Evolutionary conservation across 139 green algal species (phyloP), one percentile per base, ranked within the genome.

Genomic region (Chlamydomonas sp.): DNA sequence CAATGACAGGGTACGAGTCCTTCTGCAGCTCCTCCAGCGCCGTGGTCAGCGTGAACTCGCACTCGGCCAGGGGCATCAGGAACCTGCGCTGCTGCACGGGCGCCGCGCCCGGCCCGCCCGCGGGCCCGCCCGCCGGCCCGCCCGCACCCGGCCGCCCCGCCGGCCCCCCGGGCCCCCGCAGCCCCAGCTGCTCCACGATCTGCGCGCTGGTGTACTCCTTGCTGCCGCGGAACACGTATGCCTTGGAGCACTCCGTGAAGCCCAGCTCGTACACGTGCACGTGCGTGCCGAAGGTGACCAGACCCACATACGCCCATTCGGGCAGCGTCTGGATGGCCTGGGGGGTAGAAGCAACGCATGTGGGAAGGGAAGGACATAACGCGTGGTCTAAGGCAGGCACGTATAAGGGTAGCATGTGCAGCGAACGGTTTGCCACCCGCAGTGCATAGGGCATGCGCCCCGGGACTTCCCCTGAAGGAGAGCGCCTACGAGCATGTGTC

Each of bases 211-310:
- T 95, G 92, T 98, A 98, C 89, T 99, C 97, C 90, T 98, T 98
- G 63, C 85, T 92, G 63, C 98, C 98, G 61, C 96, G 92, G 91
- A 99, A 99, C 12, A 99, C 97, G 74, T 96, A 99, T 62, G 91
- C 93, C 91, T 98, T 98, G 60, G 94, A 92, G 90, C 95, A 98
- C 77, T 98, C 97, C 3, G 90, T 83, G 89, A 97, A 99, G 59
- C 98, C 97, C 83, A 99, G 93, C 93, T 99, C 98, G 91, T 99
- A 97, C 63, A 99, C 98, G 63, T 99, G 96, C 67, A 99, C 98
- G 87, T 99, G 96, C 1, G 95, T 98, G 80, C 98, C 98, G 93
- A 97, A 99, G 3, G 98, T 99, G 66, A 99, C 92, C 8, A 99
- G 94, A 49, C 94, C 94, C 63, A 96, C 91, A 69, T 93, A 87